Base-by-base conservation (phyloP, 225 moss, liverwort and hornwort species). In the Antitrichia curtipendula region DNA sequence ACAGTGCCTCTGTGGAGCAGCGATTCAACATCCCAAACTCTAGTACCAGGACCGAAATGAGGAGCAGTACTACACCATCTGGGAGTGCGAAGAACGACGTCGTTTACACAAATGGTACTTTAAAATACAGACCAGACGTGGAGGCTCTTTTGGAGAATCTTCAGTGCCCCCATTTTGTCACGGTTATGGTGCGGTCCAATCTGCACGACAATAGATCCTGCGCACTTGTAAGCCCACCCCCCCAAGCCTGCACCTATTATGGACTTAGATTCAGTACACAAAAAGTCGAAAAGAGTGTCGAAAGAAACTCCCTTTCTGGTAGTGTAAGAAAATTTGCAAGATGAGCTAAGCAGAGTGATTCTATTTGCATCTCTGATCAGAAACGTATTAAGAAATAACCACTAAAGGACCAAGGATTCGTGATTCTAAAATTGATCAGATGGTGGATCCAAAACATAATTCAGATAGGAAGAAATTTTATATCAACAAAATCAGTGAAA, bases 131-230 rank as follows among this genome's bases (percentile, higher is more conserved):
- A 76, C 76, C 17, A 34, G 61, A 84, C 52, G 62, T 87, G 43
- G 84, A 87, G 45, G 40, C 45, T 21, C 82, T 87, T 18, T 14
- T 82, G 50, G 43, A 45, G 60, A 71, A 77, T 62, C 23, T 82
- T 18, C 82, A 60, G 64, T 89, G 89, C 65, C 91, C 89, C 8
- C 91, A 89, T 87, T 89, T 89, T 78, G 89, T 91, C 24, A 52
- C 10, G 28, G 34, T 50, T 3, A 83, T 87, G 28, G 0, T 5
- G 45, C 71, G 63, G 49, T 86, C 85, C 8, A 16, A 76, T 32
- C 14, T 89, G 10, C 13, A 7, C 49, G 41, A 68, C 27, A 2
- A 12, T 3, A 18, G 36, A 20, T 81, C 89, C 24, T 66, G 34
- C 76, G 66, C 82, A 49, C 59, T 89, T 40, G 89, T 89, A 82